Base-by-base conservation (phyloP, 2,329 filamentous ascomycete species). In the Mollisia scopiformis region DNA sequence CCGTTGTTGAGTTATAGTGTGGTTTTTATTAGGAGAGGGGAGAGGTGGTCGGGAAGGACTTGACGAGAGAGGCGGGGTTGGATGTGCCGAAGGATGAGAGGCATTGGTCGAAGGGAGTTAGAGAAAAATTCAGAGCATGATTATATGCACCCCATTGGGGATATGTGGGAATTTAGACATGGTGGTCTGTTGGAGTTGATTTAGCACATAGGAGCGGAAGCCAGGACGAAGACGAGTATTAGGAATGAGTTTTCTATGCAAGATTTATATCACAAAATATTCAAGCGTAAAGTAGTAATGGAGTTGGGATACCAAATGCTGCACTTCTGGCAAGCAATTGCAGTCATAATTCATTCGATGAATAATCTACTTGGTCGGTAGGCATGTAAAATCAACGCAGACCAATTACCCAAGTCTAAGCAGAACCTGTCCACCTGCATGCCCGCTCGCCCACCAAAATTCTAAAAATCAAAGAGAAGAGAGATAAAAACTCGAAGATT, bases 401-500 rank as follows among this genome's bases (percentile, higher is more conserved):
- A 31, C 43, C 25, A 47, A 47, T n/a, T 28, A 47, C 43, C 43
- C 43, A 47, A 28, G 43, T 47, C 25, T 31, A 46, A 19, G 19
- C 50, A 51, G 50, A 51, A 27, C 25, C 27, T 25, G n/a, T 41
- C 54, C 39, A 23, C 43, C 43, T 6, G n/a, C 39, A n/a, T 8
- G 3, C 39, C 23, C 39, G 23, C 39, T 43, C 39, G 23, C 23
- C 27, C 23, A 27, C 31, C 33, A 25, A 50, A 56, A 43, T 14
- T 47, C 35, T 1, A 39, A 23, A 23, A 35, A 25, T 14, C 25
- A 55, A 59, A 47, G 47, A 53, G 39, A 51, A 55, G 53, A 60
- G 50, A 55, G 47, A 47, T 51, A 63, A 55, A 55, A 56, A 51
- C 59, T 19, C 19, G 7, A 49, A 53, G 41, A 27, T 28, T 50